Evolutionary conservation across 257 asterid genomes (phyloP).

Genomic region (Phtheirospermum japonicum): DNA sequence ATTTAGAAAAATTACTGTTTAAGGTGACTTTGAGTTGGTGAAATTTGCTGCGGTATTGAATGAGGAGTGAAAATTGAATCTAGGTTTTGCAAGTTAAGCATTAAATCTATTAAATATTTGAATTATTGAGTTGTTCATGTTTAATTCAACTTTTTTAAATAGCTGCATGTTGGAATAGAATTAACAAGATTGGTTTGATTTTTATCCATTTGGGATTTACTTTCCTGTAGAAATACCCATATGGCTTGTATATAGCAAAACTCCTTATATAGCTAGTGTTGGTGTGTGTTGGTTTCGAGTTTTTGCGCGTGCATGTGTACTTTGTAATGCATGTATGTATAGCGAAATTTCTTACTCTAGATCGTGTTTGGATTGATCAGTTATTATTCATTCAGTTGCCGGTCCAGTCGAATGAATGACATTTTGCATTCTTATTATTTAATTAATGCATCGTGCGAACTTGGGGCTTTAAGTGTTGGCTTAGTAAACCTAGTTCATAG

Average conservation of each 20-base stretch:
- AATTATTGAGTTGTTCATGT: slow-evolving; percentile 9
- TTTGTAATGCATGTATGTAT: slow-evolving; percentile 2
- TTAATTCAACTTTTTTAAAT: slow-evolving; percentile 24
- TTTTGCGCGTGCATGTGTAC: slow-evolving; percentile 11
- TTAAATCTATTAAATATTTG: too few species aligned
- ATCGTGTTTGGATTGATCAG: slow-evolving; percentile 5
- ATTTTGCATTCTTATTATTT: background rate
- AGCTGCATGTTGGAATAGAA: slow-evolving; percentile 31
- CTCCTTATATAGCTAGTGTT: background rate
- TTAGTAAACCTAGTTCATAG: background rate
- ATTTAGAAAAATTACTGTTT: too few species aligned
- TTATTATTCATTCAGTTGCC: background rate
- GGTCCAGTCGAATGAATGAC: background rate
- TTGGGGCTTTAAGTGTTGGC: background rate
- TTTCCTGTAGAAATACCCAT: background rate
- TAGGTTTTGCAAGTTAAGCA: slow-evolving; percentile 12
- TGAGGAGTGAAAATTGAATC: slow-evolving; percentile 11
- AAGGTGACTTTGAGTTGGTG: slow-evolving; percentile 25
- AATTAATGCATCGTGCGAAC: background rate
- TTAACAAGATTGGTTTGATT: slow-evolving; percentile 18
- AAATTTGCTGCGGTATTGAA: slow-evolving; percentile 8
- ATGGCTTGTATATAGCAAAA: background rate
- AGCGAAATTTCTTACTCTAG: background rate
- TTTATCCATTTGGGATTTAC: background rate
- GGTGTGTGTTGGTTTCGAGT: background rate